Evolutionary conservation across 192 early-diverging fungal genomes (phyloP).

Genomic region (Thoreauomyces humboldtii): DNA sequence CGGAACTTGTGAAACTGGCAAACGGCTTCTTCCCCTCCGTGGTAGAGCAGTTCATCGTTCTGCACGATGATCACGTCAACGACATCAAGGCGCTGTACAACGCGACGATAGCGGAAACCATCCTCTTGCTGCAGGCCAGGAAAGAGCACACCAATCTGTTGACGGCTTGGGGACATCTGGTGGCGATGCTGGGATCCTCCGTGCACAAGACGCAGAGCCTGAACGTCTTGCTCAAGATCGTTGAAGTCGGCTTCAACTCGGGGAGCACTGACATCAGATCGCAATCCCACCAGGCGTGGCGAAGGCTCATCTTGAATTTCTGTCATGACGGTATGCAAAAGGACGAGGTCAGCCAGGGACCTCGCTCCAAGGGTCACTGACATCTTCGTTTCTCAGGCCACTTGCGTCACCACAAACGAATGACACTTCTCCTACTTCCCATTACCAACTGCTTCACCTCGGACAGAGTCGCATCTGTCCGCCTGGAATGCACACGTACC

Average conservation of each 20-base stretch:
- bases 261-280: background rate
- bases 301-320: conserved; percentile 17
- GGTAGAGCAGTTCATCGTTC: background rate
- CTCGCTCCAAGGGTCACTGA: no score
- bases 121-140: background rate
- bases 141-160: conserved; percentile 3
- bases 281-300: conserved; percentile 6
- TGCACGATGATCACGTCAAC: background rate
- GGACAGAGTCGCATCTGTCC: background rate
- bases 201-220: background rate
- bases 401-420: conserved; percentile 6
- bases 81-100: conserved; percentile 5
- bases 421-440: background rate
- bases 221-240: background rate
- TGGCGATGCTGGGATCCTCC: conserved; percentile 7
- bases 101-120: no score
- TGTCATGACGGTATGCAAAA: conserved; percentile 3
- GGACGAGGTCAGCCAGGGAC: no score
- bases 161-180: conserved; percentile 9
- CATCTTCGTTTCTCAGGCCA: conserved; percentile 15
- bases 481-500: background rate
- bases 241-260: conserved; percentile 22
- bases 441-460: conserved; percentile 4
- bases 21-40: conserved; percentile 3
- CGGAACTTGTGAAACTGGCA: background rate